Evolutionary conservation across 805 yeast genomes (phyloP).

Genomic region (Kazachstania kunashirensis): DNA sequence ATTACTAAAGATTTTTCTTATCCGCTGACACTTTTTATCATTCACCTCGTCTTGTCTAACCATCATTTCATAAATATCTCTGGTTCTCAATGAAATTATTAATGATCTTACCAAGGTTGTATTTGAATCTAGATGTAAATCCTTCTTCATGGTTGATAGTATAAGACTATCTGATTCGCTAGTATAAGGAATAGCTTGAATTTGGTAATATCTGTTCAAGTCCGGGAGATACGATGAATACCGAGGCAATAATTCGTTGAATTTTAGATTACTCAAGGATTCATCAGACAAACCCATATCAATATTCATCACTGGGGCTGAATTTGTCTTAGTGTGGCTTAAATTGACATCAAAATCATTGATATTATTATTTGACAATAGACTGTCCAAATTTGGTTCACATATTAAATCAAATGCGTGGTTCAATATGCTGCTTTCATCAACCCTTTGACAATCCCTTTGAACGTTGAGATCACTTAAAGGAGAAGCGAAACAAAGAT

Average conservation of each 20-base stretch:
- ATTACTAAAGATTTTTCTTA: slow-evolving; percentile 21
- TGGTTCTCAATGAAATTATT: slow-evolving; percentile 29
- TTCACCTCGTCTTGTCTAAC: slow-evolving; percentile 16
- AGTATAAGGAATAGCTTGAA: slow-evolving; percentile 46
- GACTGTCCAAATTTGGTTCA: slow-evolving; percentile 3
- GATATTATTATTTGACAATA: slow-evolving; percentile 3
- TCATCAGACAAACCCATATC: slow-evolving; percentile 8
- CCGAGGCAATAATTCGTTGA: slow-evolving; percentile 20
- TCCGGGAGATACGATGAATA: slow-evolving; percentile 23
- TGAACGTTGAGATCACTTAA: slow-evolving; percentile 13
- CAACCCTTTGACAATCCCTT: slow-evolving; percentile 22
- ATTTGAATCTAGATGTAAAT: slow-evolving; percentile 26
- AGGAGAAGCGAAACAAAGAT: neutral
- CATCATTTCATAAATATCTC: slow-evolving; percentile 31
- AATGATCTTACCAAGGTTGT: slow-evolving; percentile 18
- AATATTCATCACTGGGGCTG: slow-evolving; percentile 25
- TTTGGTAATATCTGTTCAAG: slow-evolving; percentile 29
- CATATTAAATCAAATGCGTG: slow-evolving; percentile 20
- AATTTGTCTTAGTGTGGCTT: slow-evolving; percentile 11
- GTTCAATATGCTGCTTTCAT: slow-evolving; percentile 23
- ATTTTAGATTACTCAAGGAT: slow-evolving; percentile 7
- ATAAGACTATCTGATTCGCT: slow-evolving; percentile 43
- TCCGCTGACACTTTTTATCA: slow-evolving; percentile 13
- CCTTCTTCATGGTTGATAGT: slow-evolving; percentile 43
- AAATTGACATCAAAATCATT: neutral